These are phyloP conservation scores for Nyctanthes arbortristis DNA, from an alignment of 257 asterid species.

Conservation along the genomic window DNA sequence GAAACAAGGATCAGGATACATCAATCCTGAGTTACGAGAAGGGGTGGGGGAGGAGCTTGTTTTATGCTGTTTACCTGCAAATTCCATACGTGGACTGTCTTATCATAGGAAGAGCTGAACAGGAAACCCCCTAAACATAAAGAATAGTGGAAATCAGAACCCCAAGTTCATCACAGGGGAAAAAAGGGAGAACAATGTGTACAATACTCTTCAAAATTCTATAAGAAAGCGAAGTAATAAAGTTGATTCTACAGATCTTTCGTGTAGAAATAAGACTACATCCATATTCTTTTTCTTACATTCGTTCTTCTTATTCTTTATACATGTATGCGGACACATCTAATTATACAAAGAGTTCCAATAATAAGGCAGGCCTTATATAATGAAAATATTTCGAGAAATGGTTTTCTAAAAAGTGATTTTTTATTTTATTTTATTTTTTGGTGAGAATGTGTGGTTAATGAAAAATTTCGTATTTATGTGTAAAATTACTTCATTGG, in stretches of 20 bases:
- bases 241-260: not conserved
- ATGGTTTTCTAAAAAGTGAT: too few species aligned
- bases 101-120: conserved; percentile 94
- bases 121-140: conserved; percentile 69
- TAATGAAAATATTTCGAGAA: too few species aligned
- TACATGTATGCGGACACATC: not conserved
- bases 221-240: not conserved
- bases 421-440: too few species aligned
- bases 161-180: conserved; percentile 2
- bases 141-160: conserved; percentile 19
- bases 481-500: too few species aligned
- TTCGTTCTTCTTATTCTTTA: not conserved
- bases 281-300: not conserved
- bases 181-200: not conserved
- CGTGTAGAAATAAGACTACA: not conserved
- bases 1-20: not conserved
- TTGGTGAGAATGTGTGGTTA: too few species aligned
- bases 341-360: not conserved
- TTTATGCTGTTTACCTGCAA: conserved; percentile 57
- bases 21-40: not conserved
- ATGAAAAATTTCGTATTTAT: too few species aligned
- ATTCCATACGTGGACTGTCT: conserved; percentile 80
- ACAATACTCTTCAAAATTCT: not conserved
- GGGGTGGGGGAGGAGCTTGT: conserved; percentile 18
- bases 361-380: too few species aligned